A percentile compares a stretch with the other conserved stretches of the same genome.
These are phyloP conservation scores for Chrysanthemum seticuspe DNA, from an alignment of 129 eudicot genomes.

Conservation along the genomic window DNA sequence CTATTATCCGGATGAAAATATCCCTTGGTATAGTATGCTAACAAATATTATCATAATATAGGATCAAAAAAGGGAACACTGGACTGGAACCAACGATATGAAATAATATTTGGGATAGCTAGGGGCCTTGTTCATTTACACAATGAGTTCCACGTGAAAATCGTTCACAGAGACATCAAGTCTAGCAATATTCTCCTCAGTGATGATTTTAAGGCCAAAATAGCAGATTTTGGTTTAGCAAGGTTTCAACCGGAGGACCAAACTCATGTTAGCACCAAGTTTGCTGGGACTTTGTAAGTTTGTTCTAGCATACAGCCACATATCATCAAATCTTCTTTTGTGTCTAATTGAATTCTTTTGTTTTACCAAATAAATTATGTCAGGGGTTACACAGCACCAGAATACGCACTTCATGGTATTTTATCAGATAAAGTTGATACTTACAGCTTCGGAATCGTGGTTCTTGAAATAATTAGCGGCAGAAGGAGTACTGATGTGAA, in stretches of 20 bases:
- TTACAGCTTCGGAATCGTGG: slow-evolving; percentile 68
- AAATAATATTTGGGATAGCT: slow-evolving; percentile 61
- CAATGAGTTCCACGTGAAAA: slow-evolving; percentile 64
- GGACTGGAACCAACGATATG: slow-evolving; percentile 59
- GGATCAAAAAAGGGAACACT: slow-evolving; percentile 59
- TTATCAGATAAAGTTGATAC: slow-evolving; percentile 78
- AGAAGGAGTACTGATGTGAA: slow-evolving; percentile 47
- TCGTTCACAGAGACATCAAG: slow-evolving; percentile 77
- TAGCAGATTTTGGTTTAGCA: slow-evolving; percentile 84
- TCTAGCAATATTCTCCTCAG: slow-evolving; percentile 68
- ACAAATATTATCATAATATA: slow-evolving; percentile 4
- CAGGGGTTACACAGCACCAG: slow-evolving; percentile 87
- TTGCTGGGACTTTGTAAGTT: slow-evolving; percentile 81
- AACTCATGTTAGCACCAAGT: slow-evolving; percentile 70
- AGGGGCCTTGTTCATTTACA: slow-evolving; percentile 73
- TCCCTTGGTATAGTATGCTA: not conserved
- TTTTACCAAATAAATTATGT: not conserved
- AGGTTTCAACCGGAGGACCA: slow-evolving; percentile 64
- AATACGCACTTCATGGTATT: slow-evolving; percentile 68
- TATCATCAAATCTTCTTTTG: not conserved
- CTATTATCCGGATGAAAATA: not conserved
- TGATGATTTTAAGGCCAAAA: slow-evolving; percentile 54
- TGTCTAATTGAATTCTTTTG: slow-evolving; percentile 1
- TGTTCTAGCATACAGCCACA: not conserved
- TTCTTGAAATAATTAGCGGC: slow-evolving; percentile 74